phyloP scores from a whole-genome alignment of 208 protist species.

The Trypanosoma cruzi region DNA sequence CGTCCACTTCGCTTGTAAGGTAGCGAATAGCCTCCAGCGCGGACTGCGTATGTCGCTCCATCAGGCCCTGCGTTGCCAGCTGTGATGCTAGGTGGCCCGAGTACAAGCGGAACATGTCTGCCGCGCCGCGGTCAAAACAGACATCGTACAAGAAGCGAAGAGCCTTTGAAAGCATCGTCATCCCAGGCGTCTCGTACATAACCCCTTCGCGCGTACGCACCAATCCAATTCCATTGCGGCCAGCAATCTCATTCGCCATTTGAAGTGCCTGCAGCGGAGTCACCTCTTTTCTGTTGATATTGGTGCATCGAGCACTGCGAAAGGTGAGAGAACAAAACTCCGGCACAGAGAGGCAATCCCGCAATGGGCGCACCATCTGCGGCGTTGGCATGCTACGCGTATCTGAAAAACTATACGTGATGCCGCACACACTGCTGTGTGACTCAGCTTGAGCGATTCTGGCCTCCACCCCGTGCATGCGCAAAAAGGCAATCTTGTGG shows the following conservation, averaged over 20 bases:
- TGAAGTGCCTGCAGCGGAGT: conserved; percentile 82
- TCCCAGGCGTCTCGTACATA: conserved; percentile 93
- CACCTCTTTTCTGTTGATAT: conserved; percentile 84
- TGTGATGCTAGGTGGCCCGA: conserved; percentile 75
- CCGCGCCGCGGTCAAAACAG: conserved; percentile 73
- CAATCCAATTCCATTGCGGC: conserved; percentile 87
- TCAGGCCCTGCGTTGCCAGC: conserved; percentile 61
- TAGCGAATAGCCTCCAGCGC: conserved; percentile 82
- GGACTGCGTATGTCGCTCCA: conserved; percentile 87
- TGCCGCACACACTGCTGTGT: conserved; percentile 89
- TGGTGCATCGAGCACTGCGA: conserved; percentile 66
- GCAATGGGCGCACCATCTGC: conserved; percentile 56
- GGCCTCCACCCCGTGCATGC: conserved; percentile 75
- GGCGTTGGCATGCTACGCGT: conserved; percentile 53
- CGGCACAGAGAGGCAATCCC: conserved; percentile 62
- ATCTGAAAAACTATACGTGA: conserved; percentile 79
- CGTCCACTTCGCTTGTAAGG: conserved; percentile 67
- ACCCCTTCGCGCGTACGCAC: conserved; percentile 75
- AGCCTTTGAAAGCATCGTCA: conserved; percentile 76
- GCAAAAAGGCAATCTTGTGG: conserved; percentile 82
- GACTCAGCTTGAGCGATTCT: conserved; percentile 49
- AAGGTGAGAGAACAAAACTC: conserved; percentile 90
- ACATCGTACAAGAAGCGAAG: conserved; percentile 89
- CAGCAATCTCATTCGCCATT: conserved; percentile 88
- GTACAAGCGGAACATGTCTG: conserved; percentile 80